phyloP scores from a whole-genome alignment of 164 flowering plant species.

The Sedum album region DNA sequence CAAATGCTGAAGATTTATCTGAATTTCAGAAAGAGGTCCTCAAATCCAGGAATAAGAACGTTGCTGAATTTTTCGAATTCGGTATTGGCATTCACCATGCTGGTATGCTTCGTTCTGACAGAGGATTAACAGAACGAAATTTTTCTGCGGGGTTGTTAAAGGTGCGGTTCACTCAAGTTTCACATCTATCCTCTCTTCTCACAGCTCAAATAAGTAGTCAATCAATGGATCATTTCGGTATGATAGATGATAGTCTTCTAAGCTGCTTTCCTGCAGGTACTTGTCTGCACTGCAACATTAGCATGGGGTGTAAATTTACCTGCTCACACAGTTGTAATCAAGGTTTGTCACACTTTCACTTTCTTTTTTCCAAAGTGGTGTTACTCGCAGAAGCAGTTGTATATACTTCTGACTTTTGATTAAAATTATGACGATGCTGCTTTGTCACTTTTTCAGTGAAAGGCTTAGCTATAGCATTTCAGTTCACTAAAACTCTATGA shows the following conservation, averaged over 20 bases:
- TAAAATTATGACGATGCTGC: neutral
- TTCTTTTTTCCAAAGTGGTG: neutral
- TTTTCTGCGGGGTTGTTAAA: constrained; percentile 89
- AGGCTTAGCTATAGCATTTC: neutral
- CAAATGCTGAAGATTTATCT: neutral
- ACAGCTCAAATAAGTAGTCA: neutral
- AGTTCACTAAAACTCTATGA: neutral
- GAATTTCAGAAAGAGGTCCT: constrained; percentile 70
- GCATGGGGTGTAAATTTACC: constrained; percentile 99
- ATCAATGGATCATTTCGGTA: neutral
- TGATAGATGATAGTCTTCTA: neutral
- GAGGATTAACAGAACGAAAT: constrained; percentile 88
- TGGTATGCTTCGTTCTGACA: constrained; percentile 95
- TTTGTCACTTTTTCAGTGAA: neutral
- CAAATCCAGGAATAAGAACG: constrained; percentile 90
- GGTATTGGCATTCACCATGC: constrained; percentile 97
- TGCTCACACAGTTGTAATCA: constrained; percentile 98
- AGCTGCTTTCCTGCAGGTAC: constrained; percentile 46
- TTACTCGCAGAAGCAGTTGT: too few species aligned
- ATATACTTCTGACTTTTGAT: neutral
- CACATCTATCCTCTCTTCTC: neutral
- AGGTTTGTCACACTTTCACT: constrained; percentile 43
- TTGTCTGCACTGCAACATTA: constrained; percentile 97
- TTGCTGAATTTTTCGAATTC: constrained; percentile 65
- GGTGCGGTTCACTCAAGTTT: constrained; percentile 27